phyloP scores from a whole-genome alignment of 192 early-diverging fungal species.

The Haplosporangium gracile region DNA sequence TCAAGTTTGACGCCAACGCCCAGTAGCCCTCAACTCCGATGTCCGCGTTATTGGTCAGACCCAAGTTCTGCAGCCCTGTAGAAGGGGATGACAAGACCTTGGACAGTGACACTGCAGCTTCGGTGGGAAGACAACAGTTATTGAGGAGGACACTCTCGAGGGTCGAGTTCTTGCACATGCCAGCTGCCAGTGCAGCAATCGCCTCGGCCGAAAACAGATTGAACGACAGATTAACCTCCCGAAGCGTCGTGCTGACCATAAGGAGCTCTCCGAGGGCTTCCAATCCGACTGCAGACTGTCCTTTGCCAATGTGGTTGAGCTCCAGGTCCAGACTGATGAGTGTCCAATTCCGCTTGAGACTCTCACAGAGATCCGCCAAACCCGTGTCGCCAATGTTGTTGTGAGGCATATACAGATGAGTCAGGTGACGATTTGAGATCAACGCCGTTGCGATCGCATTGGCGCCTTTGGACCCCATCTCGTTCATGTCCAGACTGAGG shows the following conservation, averaged over 20 bases:
- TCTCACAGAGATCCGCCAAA: constrained; percentile 37
- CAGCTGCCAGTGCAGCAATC: constrained; percentile 26
- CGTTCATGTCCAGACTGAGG: constrained; percentile 59
- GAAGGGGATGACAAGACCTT: constrained; percentile 34
- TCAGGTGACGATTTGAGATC: constrained; percentile 47
- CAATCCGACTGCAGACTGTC: constrained; percentile 31
- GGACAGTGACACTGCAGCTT: constrained; percentile 37
- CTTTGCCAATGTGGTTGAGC: constrained; percentile 55
- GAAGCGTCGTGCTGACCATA: constrained; percentile 37
- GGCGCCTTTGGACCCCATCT: constrained; percentile 46
- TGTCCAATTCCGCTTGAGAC: constrained; percentile 42
- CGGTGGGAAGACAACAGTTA: constrained; percentile 50
- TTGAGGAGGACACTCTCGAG: constrained; percentile 56
- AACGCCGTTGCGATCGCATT: constrained; percentile 30
- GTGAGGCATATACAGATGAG: constrained; percentile 57
- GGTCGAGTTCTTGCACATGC: constrained; percentile 51
- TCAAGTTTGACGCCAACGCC: constrained; percentile 49
- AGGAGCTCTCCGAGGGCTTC: constrained; percentile 43
- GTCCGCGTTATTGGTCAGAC: constrained; percentile 51
- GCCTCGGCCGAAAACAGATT: constrained; percentile 46
- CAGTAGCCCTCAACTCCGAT: constrained; percentile 60
- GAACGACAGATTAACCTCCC: constrained; percentile 56
- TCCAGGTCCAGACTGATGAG: constrained; percentile 52
- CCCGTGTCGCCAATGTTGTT: constrained; percentile 58
- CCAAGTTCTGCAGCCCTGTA: constrained; percentile 57